Base-by-base conservation (phyloP, 2,329 filamentous ascomycete genomes). In the Penicillium sp. region DNA sequence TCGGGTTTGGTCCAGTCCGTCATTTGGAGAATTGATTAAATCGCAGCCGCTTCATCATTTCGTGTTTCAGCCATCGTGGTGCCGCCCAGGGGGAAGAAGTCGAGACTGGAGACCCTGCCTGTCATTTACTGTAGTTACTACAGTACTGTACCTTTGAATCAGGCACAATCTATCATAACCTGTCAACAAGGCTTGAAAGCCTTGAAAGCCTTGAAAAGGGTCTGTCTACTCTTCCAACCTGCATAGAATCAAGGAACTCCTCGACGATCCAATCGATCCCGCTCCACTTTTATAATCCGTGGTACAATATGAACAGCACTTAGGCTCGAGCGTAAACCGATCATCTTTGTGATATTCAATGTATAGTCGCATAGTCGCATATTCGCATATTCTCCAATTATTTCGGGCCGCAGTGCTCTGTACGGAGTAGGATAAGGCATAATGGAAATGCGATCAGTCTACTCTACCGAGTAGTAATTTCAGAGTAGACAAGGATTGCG, bases 21-120 rank as follows among this genome's bases (percentile, higher is more conserved):
- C 3, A 60, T 22, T 60, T 53, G 58, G 57, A 38, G 56, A 65
- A 65, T 65, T 64, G 59, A 68, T 70, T 69, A 67, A 60, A 22
- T 49, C 35, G 33, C 6, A 10, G 49, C 40, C 54, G 44, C 33
- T 51, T 45, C 38, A 45, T 47, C 45, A 35, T 45, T 24, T 55
- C 33, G 45, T 54, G 61, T 67, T 64, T 68, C 63, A 68, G 64
- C 62, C 64, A 49, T 56, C 19, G 28, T n/a, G 9, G 40, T 37
- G 50, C 50, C 50, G 49, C n/a, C 30, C 30, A 10, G 49, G 50
- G 35, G 35, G 4, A 37, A 37, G 12, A 7, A 2, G 49, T 51
- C n/a, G n/a, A 33, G 26, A 15, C 17, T 38, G 19, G 47, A 15
- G 49, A 51, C 47, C 28, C 19, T 10, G 47, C 10, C n/a, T 19